phyloP scores from a whole-genome alignment of 306 rosid genomes.

The Trifolium dubium region DNA sequence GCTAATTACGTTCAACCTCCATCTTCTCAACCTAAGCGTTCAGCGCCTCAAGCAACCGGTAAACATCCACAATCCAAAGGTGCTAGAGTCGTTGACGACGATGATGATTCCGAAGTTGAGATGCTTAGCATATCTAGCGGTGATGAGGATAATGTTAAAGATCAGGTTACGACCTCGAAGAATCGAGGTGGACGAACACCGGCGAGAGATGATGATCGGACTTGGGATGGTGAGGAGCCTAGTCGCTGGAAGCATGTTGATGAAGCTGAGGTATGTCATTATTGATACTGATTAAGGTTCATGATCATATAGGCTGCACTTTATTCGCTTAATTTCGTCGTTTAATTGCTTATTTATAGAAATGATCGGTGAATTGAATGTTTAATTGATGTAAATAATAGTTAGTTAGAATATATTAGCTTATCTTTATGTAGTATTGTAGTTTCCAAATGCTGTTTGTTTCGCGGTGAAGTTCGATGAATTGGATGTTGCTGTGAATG shows the following conservation, averaged over 20 bases:
- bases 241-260: constrained; percentile 86
- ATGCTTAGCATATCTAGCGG: constrained; percentile 99
- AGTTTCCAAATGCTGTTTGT: constrained; percentile 21
- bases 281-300: constrained; percentile 20
- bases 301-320: not conserved
- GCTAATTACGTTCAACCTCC: constrained; percentile 91
- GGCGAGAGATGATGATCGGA: constrained; percentile 60
- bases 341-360: not conserved
- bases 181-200: constrained; percentile 47
- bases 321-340: not conserved
- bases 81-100: constrained; percentile 61
- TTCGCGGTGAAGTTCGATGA: not conserved
- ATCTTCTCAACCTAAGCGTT: constrained; percentile 49
- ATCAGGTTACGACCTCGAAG: constrained; percentile 44
- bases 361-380: not conserved
- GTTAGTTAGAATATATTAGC: constrained; percentile 6
- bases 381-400: not conserved
- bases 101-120: constrained; percentile 95
- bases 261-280: constrained; percentile 73
- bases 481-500: not conserved
- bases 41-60: constrained; percentile 32
- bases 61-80: constrained; percentile 37
- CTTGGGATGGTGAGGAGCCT: constrained; percentile 97
- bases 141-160: constrained; percentile 70
- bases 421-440: constrained; percentile 12